Base-by-base conservation (phyloP, 73 alveolate species). In the Effrenium voratum region DNA sequence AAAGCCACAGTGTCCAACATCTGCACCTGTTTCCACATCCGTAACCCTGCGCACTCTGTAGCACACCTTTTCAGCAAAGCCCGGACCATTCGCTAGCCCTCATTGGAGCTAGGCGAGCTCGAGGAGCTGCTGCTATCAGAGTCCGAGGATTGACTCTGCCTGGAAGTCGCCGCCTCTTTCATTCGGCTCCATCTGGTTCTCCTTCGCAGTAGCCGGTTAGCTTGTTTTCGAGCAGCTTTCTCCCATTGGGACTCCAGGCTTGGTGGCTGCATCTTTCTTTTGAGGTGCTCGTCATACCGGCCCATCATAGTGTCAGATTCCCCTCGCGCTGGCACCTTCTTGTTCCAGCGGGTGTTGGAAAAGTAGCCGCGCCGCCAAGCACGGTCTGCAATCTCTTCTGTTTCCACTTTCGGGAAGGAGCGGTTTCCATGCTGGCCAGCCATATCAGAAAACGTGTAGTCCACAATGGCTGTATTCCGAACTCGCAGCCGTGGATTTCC, bases 301-400 rank as follows among this genome's bases (percentile, higher is more conserved):
- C 16, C 44, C 73, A 88, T 44, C 30, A 88, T 73, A 43, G 95
- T n/a, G 26, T 88, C 85, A 13, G 12, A 28, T 2, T 88, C 52
- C n/a, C 95, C 95, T 12, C 12, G 57, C 28, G 15, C 30, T 1
- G 95, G 95, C 45, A 36, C 50, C 45, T 88, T 40, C 41, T 52
- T 49, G 76, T 88, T 73, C 95, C 95, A 88, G n/a, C 95, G 73
- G 0, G 75, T 66, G 40, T 30, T 88, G 70, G 95, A 83, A 41
- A 83, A 63, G 41, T 66, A 88, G 2, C 86, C 86, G 6, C 95
- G 95, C 10, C 95, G 55, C 95, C 95, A 88, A 5, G 73, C 80
- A 5, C 93, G 36, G 41, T 83, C 93, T 34, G 79, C 32, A 49
- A 83, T 32, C 2, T 34, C 34, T 80, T 80, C 91, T 47, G 72